A percentile compares a stretch with the other conserved stretches of the same genome.
phyloP scores from a whole-genome alignment of 805 yeast species.

The Starmerella khaoyaiensis region DNA sequence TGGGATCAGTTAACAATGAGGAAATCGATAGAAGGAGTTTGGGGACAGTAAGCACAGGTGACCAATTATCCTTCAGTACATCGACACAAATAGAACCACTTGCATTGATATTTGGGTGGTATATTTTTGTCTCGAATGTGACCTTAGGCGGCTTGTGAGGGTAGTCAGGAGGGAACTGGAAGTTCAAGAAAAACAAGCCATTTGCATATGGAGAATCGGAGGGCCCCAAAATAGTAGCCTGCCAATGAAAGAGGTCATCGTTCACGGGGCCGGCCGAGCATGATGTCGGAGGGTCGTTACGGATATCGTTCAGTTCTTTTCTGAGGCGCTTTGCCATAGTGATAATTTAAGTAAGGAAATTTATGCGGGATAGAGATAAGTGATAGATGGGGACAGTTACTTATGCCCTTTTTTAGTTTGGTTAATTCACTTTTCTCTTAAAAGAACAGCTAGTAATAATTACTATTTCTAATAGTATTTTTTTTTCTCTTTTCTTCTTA shows the following conservation, averaged over 20 bases:
- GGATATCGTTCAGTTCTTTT: slow-evolving; percentile 89
- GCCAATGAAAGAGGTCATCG: slow-evolving; percentile 97
- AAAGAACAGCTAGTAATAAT: too few species aligned
- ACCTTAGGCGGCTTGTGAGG: slow-evolving; percentile 98
- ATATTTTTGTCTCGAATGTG: slow-evolving; percentile 84
- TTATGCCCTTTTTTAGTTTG: too few species aligned
- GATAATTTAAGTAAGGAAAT: too few species aligned
- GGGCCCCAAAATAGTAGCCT: slow-evolving; percentile 98
- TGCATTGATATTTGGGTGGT: slow-evolving; percentile 93
- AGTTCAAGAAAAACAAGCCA: slow-evolving; percentile 90
- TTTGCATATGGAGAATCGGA: slow-evolving; percentile 78
- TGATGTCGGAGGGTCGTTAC: slow-evolving; percentile 96
- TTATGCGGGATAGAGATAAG: too few species aligned
- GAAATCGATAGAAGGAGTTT: slow-evolving; percentile 90
- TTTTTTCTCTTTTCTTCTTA: too few species aligned
- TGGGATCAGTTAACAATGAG: slow-evolving; percentile 91
- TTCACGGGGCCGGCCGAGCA: slow-evolving; percentile 99
- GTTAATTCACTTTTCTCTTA: too few species aligned
- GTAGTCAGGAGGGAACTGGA: slow-evolving; percentile 97
- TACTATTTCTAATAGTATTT: too few species aligned
- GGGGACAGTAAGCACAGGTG: slow-evolving; percentile 93
- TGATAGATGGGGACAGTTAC: too few species aligned
- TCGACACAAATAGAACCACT: slow-evolving; percentile 95
- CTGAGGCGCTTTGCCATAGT: slow-evolving; percentile 93
- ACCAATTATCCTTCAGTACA: slow-evolving; percentile 96